Evolutionary conservation across 164 flowering plant genomes (phyloP).

Genomic region (Vitis labrusca): DNA sequence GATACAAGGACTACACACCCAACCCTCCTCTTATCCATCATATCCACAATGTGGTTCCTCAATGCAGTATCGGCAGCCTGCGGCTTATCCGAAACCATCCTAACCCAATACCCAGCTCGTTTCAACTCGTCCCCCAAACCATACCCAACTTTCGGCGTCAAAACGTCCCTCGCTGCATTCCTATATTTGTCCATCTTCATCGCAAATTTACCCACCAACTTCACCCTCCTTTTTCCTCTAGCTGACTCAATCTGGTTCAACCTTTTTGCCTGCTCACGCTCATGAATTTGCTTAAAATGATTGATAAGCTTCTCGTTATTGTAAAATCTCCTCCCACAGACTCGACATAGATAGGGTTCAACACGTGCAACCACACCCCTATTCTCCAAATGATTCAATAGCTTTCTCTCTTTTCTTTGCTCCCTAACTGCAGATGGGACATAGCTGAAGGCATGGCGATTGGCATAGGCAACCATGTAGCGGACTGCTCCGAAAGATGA

Average conservation of each 20-base stretch:
- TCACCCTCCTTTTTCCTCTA: constrained; percentile 57
- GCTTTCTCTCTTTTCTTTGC: constrained; percentile 51
- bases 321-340: constrained; percentile 80
- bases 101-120: constrained; percentile 79
- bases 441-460: constrained; percentile 56
- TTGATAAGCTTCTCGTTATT: constrained; percentile 58
- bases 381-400: constrained; percentile 50
- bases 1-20: constrained; percentile 85
- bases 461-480: constrained; percentile 76
- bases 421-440: constrained; percentile 55
- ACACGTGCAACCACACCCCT: constrained; percentile 44
- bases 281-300: constrained; percentile 80
- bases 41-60: constrained; percentile 67
- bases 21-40: constrained; percentile 57
- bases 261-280: constrained; percentile 71
- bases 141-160: constrained; percentile 70
- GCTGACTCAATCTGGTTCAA: constrained; percentile 70
- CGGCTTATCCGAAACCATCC: constrained; percentile 60
- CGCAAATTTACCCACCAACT: constrained; percentile 62
- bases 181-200: constrained; percentile 91
- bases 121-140: constrained; percentile 77
- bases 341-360: constrained; percentile 56
- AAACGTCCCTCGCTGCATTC: constrained; percentile 53
- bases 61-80: constrained; percentile 69
- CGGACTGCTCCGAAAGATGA: constrained; percentile 59